Evolutionary conservation across 768 basidiomycete genomes (phyloP), one percentile per base, ranked within the genome.

Genomic region (Hygrocybe coccinea): DNA sequence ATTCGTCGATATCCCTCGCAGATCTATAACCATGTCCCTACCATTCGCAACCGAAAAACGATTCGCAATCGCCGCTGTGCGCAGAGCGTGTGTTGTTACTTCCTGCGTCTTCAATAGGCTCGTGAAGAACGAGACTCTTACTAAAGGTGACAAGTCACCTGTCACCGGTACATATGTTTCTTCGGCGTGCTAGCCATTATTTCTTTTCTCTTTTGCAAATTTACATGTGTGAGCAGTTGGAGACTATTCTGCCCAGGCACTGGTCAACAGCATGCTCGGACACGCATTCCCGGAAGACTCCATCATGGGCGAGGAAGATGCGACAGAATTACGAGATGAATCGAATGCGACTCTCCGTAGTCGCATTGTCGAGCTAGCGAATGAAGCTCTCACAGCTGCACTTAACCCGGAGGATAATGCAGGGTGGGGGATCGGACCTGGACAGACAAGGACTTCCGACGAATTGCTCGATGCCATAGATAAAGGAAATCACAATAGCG

Each of bases 271-370:
- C 7, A 87, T 97, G 65, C 80, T 99, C 35, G 67, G 71, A 14
- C 74, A 75, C 11, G 83, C 86, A 0, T 98, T 97, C 71, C 95
- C 95, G 0, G 62, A 77, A 0, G 94, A 97, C 70, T 81, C 81
- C 8, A 91, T 98, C 65, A 86, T 98, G 37, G 97, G 95, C 33
- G 97, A 99, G 70, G 95, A 99, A 70, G 92, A 97, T 67, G 86
- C 95, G 0, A 75, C 82, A 0, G 90, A 92, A 52, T 71, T 98
- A 17, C 81, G 88, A 6, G 67, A 64, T 1, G 79, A 77, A 41
- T 71, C 72, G 7, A 73, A 74, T 2, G 62, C 58, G 8, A 64
- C 60, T 0, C 71, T 94, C 50, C 66, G 82, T 36, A 74, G 82
- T 22, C 81, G 89, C 41, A 89, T 98, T 57, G 79, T 91, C 41